Base-by-base conservation (phyloP, 345 rosid species). In the Alliaria petiolata region DNA sequence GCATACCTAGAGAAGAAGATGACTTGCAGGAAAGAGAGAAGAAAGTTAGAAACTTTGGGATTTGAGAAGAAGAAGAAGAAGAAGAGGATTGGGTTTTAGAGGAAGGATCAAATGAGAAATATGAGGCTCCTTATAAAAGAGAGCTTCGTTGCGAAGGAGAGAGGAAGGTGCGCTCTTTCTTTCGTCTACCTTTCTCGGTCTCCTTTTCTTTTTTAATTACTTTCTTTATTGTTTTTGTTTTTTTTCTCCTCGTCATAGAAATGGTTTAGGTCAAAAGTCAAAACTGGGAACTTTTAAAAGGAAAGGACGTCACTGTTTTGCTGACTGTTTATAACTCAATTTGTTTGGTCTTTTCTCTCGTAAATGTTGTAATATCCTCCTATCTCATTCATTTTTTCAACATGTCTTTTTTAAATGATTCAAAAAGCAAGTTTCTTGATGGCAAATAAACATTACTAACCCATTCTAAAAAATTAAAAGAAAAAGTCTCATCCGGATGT, bases 161-260 rank as follows among this genome's bases (percentile, higher is more conserved):
- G 75, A 83, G 90, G 97, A 90, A 89, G 86, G 83, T 65, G 77
- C 25, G 84, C 74, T 81, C 83, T 81, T 78, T 85, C 89, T 84
- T 86, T 85, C 74, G 65, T 44, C 35, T 67, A 69, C 62, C 76
- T 30, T 65, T 63, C 71, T 57, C 31, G 51, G 68, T 71, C 77
- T 62, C 11, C 60, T 51, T 15, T 66, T 63, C 55, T 16, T 52
- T 17, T 30, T 30, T 25, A 5, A 4, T 38, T 20, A 13, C 15
- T 28, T 49, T 35, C 9, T 3, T 51, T 7, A 6, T 39, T 49
- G 9, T 26, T 46, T 45, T 56, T 55, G 50, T 39, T 39, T 44
- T 61, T 8, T 67, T 53, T 34, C 45, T 62, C 12, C 17, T 38
- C 15, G 51, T 62, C 70, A 7, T 6, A 20, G 34, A 67, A 36